Percentiles rank a stretch among this genome's conserved stretches.
Conservation (phyloP, 441 rosid species). For the Corymbia calophylla region DNA sequence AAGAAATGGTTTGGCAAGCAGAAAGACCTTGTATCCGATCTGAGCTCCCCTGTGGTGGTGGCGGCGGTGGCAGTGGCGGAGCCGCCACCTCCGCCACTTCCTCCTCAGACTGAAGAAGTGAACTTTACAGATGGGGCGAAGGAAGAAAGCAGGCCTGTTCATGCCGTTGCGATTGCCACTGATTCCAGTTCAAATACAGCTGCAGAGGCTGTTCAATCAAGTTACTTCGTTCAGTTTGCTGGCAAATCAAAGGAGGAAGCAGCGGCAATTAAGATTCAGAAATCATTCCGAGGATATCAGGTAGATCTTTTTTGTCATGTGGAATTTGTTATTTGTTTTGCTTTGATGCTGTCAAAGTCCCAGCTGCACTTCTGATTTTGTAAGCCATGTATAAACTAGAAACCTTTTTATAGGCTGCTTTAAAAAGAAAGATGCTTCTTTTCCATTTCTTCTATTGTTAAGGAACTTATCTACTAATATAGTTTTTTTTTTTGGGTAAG, state of each 20-base stretch:
- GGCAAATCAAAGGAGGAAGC: constrained; percentile 72
- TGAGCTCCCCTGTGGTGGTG: constrained; percentile 22
- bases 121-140: constrained; percentile 33
- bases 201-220: constrained; percentile 29
- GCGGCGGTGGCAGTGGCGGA: background rate
- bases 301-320: constrained; percentile 13
- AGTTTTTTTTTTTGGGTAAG: no score
- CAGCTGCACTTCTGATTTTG: background rate
- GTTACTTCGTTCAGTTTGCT: constrained; percentile 25
- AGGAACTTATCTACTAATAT: background rate
- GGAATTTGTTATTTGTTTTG: background rate
- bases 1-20: constrained; percentile 45
- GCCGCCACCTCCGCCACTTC: constrained; percentile 25
- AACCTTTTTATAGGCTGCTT: background rate
- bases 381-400: background rate
- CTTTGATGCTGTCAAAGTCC: background rate
- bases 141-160: constrained; percentile 34
- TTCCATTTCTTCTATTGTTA: background rate
- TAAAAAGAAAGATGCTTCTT: background rate
- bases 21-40: constrained; percentile 32
- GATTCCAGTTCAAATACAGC: constrained; percentile 28
- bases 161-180: constrained; percentile 14
- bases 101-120: constrained; percentile 36
- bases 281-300: constrained; percentile 77
- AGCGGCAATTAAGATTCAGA: constrained; percentile 83